phyloP scores from a whole-genome alignment of 2,329 filamentous ascomycete species.

The Pseudonectria buxi region DNA sequence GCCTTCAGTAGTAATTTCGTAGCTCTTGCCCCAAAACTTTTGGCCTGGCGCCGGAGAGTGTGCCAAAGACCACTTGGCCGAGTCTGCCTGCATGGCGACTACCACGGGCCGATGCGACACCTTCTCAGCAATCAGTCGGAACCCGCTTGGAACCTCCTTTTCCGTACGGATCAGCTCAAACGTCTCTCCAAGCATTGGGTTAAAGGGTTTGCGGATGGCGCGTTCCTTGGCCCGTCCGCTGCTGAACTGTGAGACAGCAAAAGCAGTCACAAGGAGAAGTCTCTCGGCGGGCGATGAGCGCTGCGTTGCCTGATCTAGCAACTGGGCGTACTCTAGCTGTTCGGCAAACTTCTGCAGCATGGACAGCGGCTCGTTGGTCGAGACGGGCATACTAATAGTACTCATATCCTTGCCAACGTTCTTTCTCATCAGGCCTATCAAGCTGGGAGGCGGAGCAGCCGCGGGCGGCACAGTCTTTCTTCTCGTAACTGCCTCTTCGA shows the following conservation, averaged over 20 bases:
- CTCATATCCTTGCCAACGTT: slow-evolving; percentile 97
- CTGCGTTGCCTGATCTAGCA: slow-evolving; percentile 69
- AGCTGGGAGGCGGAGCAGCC: slow-evolving; percentile 74
- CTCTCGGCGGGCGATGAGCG: slow-evolving; percentile 58
- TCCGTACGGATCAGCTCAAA: slow-evolving; percentile 88
- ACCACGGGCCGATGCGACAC: slow-evolving; percentile 88
- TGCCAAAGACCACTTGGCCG: slow-evolving; percentile 74
- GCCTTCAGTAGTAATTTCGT: slow-evolving; percentile 89
- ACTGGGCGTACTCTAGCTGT: slow-evolving; percentile 80
- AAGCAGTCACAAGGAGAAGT: slow-evolving; percentile 78
- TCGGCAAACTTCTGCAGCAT: slow-evolving; percentile 84
- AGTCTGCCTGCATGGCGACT: slow-evolving; percentile 88
- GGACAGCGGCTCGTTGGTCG: slow-evolving; percentile 87
- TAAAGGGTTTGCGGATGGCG: slow-evolving; percentile 92
- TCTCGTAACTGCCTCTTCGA: slow-evolving; percentile 57
- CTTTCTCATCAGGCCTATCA: slow-evolving; percentile 91
- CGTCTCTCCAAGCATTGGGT: slow-evolving; percentile 92
- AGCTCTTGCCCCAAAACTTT: slow-evolving; percentile 98
- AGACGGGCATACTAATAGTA: slow-evolving; percentile 95
- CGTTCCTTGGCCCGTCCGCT: slow-evolving; percentile 79
- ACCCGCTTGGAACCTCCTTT: slow-evolving; percentile 62
- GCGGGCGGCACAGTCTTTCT: slow-evolving; percentile 66
- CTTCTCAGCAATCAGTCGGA: slow-evolving; percentile 91
- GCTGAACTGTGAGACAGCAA: slow-evolving; percentile 83
- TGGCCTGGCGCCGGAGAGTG: slow-evolving; percentile 85